Evolutionary conservation across 139 green algal genomes (phyloP).

Genomic region (Haematococcus lacustris): DNA sequence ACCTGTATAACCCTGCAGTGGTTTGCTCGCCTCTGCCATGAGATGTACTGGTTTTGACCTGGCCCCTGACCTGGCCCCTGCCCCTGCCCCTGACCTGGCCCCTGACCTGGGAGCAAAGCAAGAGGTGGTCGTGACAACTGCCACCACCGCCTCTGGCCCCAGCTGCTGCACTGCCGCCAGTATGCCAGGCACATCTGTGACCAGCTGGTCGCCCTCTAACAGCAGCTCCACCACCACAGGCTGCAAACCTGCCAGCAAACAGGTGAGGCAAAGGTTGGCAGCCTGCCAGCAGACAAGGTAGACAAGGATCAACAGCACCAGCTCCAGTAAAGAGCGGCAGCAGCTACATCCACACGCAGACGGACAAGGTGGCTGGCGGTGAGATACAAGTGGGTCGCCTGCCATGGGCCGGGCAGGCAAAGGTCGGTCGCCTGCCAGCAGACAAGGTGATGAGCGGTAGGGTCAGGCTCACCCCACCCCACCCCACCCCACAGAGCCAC

Average conservation of each 20-base stretch:
- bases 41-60: background rate
- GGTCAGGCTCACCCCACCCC: background rate
- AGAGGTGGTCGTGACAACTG: constrained; percentile 82
- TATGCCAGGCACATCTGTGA: constrained; percentile 64
- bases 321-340: too few relatives aligned
- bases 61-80: too few relatives aligned
- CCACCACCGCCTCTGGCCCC: constrained; percentile 30
- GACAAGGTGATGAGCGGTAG: background rate
- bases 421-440: background rate
- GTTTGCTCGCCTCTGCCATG: background rate
- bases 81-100: background rate
- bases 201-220: constrained; percentile 60
- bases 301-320: too few relatives aligned
- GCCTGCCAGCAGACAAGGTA: too few relatives aligned
- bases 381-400: too few relatives aligned
- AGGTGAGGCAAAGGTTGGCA: background rate
- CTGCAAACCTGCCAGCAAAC: constrained; percentile 15
- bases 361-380: too few relatives aligned
- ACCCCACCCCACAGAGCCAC: background rate
- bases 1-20: background rate
- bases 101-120: constrained; percentile 86
- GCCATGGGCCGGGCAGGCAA: too few relatives aligned
- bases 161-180: constrained; percentile 3
- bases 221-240: constrained; percentile 59
- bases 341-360: too few relatives aligned